Conservation (phyloP, 768 basidiomycete genomes). For the Pisolithus orientalis region DNA sequence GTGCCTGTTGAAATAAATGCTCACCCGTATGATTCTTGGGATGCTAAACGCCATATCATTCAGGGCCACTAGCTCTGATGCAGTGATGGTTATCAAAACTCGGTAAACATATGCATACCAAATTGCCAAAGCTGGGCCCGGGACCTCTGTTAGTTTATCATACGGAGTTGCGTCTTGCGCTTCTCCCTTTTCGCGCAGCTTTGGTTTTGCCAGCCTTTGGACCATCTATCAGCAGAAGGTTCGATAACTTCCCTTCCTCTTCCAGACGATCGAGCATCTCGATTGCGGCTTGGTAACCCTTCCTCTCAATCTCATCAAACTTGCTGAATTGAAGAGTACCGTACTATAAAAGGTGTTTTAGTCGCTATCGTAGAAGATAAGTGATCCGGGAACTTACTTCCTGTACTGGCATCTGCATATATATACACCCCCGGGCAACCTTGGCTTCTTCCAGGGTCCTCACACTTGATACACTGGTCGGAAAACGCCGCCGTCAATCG, state of each 20-base stretch:
- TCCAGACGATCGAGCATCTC: constrained; percentile 72
- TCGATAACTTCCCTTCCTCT: constrained; percentile 78
- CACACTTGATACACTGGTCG: constrained; percentile 83
- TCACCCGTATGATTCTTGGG: constrained; percentile 1
- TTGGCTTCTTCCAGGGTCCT: constrained; percentile 96
- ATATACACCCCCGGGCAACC: constrained; percentile 78
- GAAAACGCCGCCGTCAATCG: background rate
- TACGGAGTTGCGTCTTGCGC: constrained; percentile 72
- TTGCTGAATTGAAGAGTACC: constrained; percentile 88
- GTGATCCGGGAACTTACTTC: constrained; percentile 43
- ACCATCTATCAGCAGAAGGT: constrained; percentile 53
- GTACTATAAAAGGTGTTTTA: constrained; percentile 43
- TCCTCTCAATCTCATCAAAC: constrained; percentile 81
- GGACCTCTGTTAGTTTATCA: constrained; percentile 10
- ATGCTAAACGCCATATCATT: constrained; percentile 16
- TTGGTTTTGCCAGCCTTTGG: constrained; percentile 40
- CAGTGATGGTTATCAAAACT: background rate
- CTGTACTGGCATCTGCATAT: constrained; percentile 94
- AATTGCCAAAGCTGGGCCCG: too few relatives aligned
- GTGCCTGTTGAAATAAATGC: background rate
- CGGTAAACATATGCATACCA: background rate
- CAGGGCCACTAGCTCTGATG: background rate
- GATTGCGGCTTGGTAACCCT: constrained; percentile 71
- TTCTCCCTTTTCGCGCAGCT: constrained; percentile 57
- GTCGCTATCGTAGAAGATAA: background rate